Evolutionary conservation across 1,284 basidiomycete genomes (phyloP).

Genomic region (Irpex rosettiformis): DNA sequence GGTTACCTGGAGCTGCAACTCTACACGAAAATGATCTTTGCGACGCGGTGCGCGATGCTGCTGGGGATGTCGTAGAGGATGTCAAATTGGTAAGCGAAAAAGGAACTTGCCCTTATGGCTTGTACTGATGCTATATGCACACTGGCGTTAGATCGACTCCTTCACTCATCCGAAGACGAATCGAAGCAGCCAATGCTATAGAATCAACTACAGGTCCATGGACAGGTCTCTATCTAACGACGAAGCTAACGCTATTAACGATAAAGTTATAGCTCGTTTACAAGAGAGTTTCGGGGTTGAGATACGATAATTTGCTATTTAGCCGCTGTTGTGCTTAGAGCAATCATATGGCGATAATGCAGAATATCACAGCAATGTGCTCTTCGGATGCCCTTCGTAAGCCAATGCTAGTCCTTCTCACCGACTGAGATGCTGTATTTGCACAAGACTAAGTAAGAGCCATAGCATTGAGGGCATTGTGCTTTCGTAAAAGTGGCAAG

Average conservation of each 20-base stretch:
- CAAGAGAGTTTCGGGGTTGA: conserved; percentile 68
- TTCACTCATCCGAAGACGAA: conserved; percentile 91
- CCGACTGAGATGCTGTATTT: too few relatives aligned
- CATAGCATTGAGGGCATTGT: too few relatives aligned
- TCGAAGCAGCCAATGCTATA: conserved; percentile 81
- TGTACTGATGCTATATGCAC: conserved; percentile 2
- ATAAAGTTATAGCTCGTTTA: conserved; percentile 49
- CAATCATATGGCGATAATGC: too few relatives aligned
- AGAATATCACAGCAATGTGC: too few relatives aligned
- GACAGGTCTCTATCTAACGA: conserved; percentile 92
- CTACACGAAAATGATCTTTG: conserved; percentile 98
- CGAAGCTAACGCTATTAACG: conserved; percentile 82
- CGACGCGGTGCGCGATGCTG: conserved; percentile 90
- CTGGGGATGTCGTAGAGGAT: conserved; percentile 90
- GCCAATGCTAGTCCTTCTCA: too few relatives aligned
- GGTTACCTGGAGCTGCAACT: conserved; percentile 53
- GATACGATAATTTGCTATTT: conserved; percentile 63
- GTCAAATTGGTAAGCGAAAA: conserved; percentile 69
- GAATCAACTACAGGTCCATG: conserved; percentile 96
- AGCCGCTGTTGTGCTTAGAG: too few relatives aligned
- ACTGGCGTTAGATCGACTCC: conserved; percentile 72
- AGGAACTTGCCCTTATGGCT: conserved; percentile 10
- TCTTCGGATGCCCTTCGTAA: too few relatives aligned
- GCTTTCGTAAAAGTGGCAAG: too few relatives aligned
- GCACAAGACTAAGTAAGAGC: too few relatives aligned